Percentiles rank a stretch among this genome's conserved stretches.
These are phyloP conservation scores for Strobilomyces confusus DNA, from an alignment of 768 basidiomycete genomes.

Conservation along the genomic window DNA sequence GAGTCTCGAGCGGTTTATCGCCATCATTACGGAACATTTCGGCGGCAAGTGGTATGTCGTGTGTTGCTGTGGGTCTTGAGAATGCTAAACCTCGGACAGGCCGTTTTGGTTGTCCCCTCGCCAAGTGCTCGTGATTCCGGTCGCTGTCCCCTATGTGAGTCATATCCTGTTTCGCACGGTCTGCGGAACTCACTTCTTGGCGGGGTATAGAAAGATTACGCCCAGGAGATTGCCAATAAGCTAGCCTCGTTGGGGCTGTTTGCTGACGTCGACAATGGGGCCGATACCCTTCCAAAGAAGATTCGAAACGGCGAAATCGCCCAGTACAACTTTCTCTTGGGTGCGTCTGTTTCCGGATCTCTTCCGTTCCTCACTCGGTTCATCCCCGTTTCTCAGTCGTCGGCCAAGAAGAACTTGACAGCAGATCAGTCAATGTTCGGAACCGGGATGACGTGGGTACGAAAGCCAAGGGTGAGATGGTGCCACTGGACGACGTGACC, in stretches of 20 bases:
- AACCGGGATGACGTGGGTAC: constrained; percentile 92
- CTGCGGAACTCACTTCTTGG: constrained; percentile 1
- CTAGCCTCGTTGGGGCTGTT: constrained; percentile 71
- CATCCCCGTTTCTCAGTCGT: constrained; percentile 58
- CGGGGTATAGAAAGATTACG: constrained; percentile 75
- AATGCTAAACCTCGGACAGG: constrained; percentile 40
- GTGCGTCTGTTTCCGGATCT: constrained; percentile 42
- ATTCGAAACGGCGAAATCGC: constrained; percentile 96
- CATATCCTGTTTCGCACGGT: background rate
- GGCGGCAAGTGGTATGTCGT: constrained; percentile 86
- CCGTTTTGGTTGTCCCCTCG: constrained; percentile 99
- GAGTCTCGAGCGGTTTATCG: constrained; percentile 91
- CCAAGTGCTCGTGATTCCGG: constrained; percentile 92
- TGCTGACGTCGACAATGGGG: constrained; percentile 89
- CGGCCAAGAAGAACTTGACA: constrained; percentile 78
- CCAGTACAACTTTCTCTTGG: constrained; percentile 97
- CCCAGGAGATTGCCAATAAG: constrained; percentile 68
- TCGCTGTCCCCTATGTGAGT: constrained; percentile 84
- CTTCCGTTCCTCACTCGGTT: background rate
- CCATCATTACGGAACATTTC: constrained; percentile 95
- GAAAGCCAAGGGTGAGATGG: constrained; percentile 75
- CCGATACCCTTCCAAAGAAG: constrained; percentile 94
- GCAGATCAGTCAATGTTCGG: constrained; percentile 87
- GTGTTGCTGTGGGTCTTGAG: background rate
- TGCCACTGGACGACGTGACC: constrained; percentile 66